Evolutionary conservation across 345 rosid species (phyloP), one percentile per base, ranked within the genome.

Genomic region (Acer saccharum): DNA sequence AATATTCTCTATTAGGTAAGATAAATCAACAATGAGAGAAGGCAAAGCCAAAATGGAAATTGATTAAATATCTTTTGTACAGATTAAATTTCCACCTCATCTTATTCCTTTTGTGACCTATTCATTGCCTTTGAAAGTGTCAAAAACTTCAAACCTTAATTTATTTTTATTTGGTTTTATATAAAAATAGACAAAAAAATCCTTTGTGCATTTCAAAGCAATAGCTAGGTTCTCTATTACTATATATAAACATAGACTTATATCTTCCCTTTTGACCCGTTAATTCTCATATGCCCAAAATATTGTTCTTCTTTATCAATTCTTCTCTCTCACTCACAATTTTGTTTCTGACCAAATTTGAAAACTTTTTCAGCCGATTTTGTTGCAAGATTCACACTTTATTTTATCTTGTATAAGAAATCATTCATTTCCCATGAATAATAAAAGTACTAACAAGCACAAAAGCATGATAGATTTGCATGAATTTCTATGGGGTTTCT

Each of bases 401-500:
- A 16, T 65, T 35, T 16, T 54, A 23, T 57, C 21, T 35, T 20
- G 58, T 54, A 35, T 35, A 35, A 54, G 58, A 54, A 54, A 60
- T 60, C 64, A 60, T 20, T 60, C 64, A 20, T 18, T 60, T 60
- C 6, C 32, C 63, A 20, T 60, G 25, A 13, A 46, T 2, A 46
- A 46, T 27, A 50, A 69, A 71, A 54, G 64, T 55, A 32, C 44
- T 18, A 14, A 18, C 7, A 14, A 48, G 25, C 54, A 66, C 12
- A 66, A 66, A 25, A 23, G 27, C 44, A 71, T 76, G 81, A 7
- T 62, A n/a, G 65, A 75, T 57, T 16, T 79, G 46, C 84, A 73
- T 27, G 87, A 78, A 76, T 32, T 86, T 43, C 69, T 77, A n/a
- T 79, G 82, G 77, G 77, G 79, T n/a, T 75, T 85, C 65, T 82